A percentile compares a stretch with the other conserved stretches of the same genome.
Conservation (phyloP, 2,329 filamentous ascomycete species). For the Penicillium paneum region DNA sequence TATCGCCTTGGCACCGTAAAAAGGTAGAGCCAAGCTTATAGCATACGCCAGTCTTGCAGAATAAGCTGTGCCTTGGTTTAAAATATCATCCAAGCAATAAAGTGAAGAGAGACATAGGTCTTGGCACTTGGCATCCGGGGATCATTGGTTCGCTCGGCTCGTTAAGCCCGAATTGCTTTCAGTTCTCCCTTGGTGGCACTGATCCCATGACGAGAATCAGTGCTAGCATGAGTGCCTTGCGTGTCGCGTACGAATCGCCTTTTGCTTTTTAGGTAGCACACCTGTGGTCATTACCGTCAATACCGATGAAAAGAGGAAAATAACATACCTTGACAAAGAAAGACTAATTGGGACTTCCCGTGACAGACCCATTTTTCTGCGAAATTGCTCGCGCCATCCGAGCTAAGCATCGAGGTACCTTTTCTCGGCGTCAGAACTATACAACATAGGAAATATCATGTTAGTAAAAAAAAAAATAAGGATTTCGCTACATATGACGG, state of each 20-base stretch:
- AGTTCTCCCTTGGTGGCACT: background rate
- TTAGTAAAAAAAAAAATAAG: background rate
- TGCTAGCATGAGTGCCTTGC: background rate
- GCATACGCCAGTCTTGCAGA: constrained; percentile 10
- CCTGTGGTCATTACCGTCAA: background rate
- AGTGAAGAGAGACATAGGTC: constrained; percentile 6
- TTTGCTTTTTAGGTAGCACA: background rate
- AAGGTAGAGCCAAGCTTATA: constrained; percentile 2
- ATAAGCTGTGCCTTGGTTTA: constrained; percentile 13
- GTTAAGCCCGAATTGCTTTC: constrained; percentile 5
- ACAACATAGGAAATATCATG: background rate
- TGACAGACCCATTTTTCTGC: background rate
- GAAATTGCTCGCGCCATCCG: constrained; percentile 5
- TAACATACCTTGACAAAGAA: background rate
- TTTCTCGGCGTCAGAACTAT: background rate
- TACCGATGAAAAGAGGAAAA: background rate
- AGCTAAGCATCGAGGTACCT: background rate
- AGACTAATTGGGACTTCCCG: background rate
- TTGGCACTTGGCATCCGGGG: constrained; percentile 20
- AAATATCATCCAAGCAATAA: constrained; percentile 12
- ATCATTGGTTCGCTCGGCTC: constrained; percentile 13
- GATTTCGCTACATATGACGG: background rate
- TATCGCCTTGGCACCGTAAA: background rate
- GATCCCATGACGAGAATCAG: background rate
- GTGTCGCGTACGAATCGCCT: background rate